Evolutionary conservation across 2,329 filamentous ascomycete species (phyloP), one percentile per base, ranked within the genome.

Genomic region (Atkinsonella hypoxylon): DNA sequence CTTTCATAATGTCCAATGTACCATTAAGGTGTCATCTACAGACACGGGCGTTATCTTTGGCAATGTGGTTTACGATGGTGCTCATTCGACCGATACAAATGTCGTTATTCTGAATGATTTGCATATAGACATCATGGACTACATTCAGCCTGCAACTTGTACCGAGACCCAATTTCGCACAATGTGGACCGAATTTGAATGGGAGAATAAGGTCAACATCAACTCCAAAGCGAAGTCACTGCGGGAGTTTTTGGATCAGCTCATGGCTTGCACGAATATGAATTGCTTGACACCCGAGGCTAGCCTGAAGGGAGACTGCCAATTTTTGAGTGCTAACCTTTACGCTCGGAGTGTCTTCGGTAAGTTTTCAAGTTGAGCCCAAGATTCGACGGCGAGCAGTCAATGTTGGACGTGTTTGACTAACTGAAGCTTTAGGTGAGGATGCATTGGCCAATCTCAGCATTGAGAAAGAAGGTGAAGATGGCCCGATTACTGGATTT

Each of bases 111-210:
- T 98, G 49, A 97, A 97, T 65, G 93, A 98, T 66, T 82, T 98
- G 31, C 93, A 98, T 63, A 91, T 97, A 51, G 93, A 98, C 64
- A 96, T 98, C 57, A 98, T 98, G 93, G 93, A 98, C 71, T 98
- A 98, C 72, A 98, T 98, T 62, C 91, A 97, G 66, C 93, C 93
- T 1, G 91, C 91, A 7, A 84, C 89, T 15, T 98, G 93, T 76
- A 93, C 89, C 4, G 93, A 98, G 75, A 96, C 91, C 11, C 89
- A 97, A 63, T 98, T 98, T 83, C 82, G 93, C 53, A 95, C 89
- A n/a, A 98, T 98, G 93, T 98, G 93, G 93, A 98, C 93, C 38
- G 93, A 98, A 66, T 98, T 98, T 59, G 93, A 98, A 67, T 98
- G 93, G 93, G 93, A 98, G 76, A 98, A 98, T 74, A 98, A 98